Evolutionary conservation across 148 eudicot genomes (phyloP).

Genomic region (Talinum fruticosum): DNA sequence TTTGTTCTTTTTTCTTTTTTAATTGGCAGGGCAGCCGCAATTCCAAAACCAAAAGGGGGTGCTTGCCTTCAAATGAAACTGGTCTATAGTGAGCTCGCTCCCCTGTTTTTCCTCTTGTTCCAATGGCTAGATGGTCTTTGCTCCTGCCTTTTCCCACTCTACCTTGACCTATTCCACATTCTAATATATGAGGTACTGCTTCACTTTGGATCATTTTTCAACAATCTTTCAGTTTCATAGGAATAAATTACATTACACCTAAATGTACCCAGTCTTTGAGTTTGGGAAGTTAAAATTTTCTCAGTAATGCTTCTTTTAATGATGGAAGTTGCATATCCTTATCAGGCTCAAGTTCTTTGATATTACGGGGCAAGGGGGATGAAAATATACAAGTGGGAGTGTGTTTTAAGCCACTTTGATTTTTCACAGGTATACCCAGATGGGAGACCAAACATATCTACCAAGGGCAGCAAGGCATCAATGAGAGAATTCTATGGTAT

Average conservation of each 20-base stretch:
- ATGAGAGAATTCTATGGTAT: slow-evolving; percentile 75
- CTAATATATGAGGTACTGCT: slow-evolving; percentile 61
- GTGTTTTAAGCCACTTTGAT: neutral
- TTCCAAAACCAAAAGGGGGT: slow-evolving; percentile 64
- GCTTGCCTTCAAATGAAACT: slow-evolving; percentile 64
- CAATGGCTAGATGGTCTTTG: slow-evolving; percentile 75
- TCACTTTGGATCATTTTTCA: neutral
- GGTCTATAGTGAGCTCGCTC: slow-evolving; percentile 55
- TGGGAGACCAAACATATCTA: slow-evolving; percentile 46
- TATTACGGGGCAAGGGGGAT: neutral
- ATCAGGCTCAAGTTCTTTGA: too few species aligned
- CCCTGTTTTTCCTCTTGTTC: slow-evolving; percentile 52
- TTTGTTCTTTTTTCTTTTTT: neutral
- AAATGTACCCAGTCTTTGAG: too few species aligned
- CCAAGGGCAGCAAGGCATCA: slow-evolving; percentile 59
- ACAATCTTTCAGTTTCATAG: neutral
- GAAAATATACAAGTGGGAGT: neutral
- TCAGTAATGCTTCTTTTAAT: too few species aligned
- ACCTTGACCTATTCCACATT: slow-evolving; percentile 57
- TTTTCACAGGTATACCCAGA: slow-evolving; percentile 52
- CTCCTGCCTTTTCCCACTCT: slow-evolving; percentile 53
- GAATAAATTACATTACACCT: neutral
- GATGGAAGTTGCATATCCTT: neutral
- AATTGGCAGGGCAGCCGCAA: slow-evolving; percentile 57
- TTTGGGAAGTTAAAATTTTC: neutral